Percentiles rank a stretch among this genome's conserved stretches.
Conservation (phyloP, 2,329 filamentous ascomycete genomes). For the Colletotrichum truncatum region DNA sequence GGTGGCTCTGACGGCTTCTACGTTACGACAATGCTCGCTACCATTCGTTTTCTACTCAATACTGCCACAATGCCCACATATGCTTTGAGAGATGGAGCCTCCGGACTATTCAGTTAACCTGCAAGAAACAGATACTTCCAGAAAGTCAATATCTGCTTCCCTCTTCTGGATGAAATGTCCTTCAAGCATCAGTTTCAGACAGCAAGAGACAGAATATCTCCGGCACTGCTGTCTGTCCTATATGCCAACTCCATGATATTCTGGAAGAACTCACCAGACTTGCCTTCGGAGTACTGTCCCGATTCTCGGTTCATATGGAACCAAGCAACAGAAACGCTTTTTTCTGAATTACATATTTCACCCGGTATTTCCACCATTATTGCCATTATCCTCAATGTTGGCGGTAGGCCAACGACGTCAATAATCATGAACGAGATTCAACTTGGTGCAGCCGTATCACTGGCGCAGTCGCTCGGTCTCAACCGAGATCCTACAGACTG, state of each 20-base stretch:
- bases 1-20: too few species aligned
- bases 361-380: constrained; percentile 68
- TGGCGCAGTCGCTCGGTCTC: constrained; percentile 63
- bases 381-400: constrained; percentile 66
- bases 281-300: constrained; percentile 58
- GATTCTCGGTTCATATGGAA: constrained; percentile 71
- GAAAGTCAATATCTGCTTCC: constrained; percentile 67
- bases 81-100: background rate
- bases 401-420: constrained; percentile 67
- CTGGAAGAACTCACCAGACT: constrained; percentile 59
- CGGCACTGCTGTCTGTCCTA: constrained; percentile 64
- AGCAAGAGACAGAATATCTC: constrained; percentile 59
- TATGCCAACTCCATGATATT: constrained; percentile 67
- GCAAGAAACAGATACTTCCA: constrained; percentile 56
- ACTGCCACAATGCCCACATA: too few species aligned
- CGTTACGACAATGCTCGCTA: too few species aligned
- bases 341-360: constrained; percentile 66
- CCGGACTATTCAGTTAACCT: background rate
- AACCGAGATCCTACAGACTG: constrained; percentile 62
- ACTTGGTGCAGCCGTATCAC: constrained; percentile 58
- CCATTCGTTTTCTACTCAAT: too few species aligned
- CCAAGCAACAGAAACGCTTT: constrained; percentile 66
- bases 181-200: constrained; percentile 59
- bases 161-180: constrained; percentile 64
- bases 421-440: constrained; percentile 66